Base-by-base conservation (phyloP, 108 stramenopile species). In the Nitzschia inconspicua region DNA sequence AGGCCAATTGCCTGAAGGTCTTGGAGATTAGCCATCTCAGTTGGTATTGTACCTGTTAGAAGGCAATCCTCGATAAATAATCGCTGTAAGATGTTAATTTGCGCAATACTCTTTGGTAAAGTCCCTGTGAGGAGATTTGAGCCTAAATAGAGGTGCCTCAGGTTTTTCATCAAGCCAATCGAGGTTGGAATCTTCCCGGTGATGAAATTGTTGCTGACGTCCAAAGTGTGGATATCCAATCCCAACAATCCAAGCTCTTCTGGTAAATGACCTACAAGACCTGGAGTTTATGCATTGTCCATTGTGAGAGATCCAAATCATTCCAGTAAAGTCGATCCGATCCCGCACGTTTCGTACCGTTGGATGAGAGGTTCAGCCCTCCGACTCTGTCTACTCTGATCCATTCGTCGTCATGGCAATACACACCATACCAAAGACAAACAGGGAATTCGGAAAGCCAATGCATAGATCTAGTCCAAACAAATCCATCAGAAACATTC, bases 41-140 rank as follows among this genome's bases (percentile, higher is more conserved):
- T 47, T 24, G 82, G 77, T 44, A 87, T 77, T 0, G 68, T 73
- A 20, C 85, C 85, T 24, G 71, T 76, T 40, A 86, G 42, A 0
- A 56, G 36, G 28, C 68, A 79, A 52, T 76, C 71, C 40, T 79
- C 44, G 27, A 83, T 46, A 41, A 66, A 77, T 24, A 83, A 39
- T 46, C 66, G 69, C 24, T 48, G 63, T 11, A 75, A 47, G 47
- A 47, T 31, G 37, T 59, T 16, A 57, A 70, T 19, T 28, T 72
- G 58, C 24, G 44, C 48, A 19, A 70, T 34, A 11, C 34, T 13
- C 11, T 27, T 18, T 3, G 70, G 62, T 34, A 71, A 56, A 27
- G 35, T 30, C 0, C 55, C 55, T 20, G 7, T 35, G 27, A 71
- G 32, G 5, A 1, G 1, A 27, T 63, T 71, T 13, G 62, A 54